Percentiles rank a stretch among this genome's conserved stretches.
Conservation (phyloP, 208 protist species). For the Trypanosoma caninum region DNA sequence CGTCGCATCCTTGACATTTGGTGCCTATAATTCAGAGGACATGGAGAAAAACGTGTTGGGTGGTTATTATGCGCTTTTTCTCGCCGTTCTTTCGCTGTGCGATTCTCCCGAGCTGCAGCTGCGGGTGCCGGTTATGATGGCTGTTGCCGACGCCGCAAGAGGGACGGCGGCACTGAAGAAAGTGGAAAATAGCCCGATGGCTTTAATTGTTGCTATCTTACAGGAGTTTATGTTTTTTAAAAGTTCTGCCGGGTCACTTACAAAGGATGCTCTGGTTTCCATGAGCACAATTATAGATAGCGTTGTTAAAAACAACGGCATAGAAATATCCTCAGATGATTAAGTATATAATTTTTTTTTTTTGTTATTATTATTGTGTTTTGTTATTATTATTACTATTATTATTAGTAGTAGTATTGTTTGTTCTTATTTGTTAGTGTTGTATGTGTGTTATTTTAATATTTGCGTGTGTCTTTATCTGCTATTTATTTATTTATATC, state of each 20-base stretch:
- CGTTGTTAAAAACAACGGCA: slow-evolving; percentile 50
- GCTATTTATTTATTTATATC: neutral
- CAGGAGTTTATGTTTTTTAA: slow-evolving; percentile 90
- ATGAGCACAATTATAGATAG: slow-evolving; percentile 45
- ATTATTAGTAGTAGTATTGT: neutral
- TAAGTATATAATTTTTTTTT: slow-evolving; percentile 15
- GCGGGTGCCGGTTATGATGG: slow-evolving; percentile 60
- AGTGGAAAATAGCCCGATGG: slow-evolving; percentile 48
- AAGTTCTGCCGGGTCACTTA: slow-evolving; percentile 63
- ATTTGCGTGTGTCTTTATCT: neutral
- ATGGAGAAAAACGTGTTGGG: slow-evolving; percentile 65
- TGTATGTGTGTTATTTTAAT: neutral
- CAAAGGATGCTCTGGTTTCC: slow-evolving; percentile 41
- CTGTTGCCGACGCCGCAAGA: slow-evolving; percentile 39
- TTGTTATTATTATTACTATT: neutral
- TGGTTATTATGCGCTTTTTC: slow-evolving; percentile 77
- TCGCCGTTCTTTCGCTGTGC: slow-evolving; percentile 59
- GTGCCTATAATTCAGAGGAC: slow-evolving; percentile 17
- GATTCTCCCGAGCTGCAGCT: slow-evolving; percentile 20
- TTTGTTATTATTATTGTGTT: slow-evolving; percentile 6
- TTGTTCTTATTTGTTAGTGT: neutral
- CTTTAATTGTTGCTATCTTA: slow-evolving; percentile 68
- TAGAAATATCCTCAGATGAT: slow-evolving; percentile 30
- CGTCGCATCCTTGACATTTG: slow-evolving; percentile 13
- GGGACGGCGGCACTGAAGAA: slow-evolving; percentile 22